Conservation (phyloP, 371 early-diverging fungal genomes). For the Mortierella sp. region DNA sequence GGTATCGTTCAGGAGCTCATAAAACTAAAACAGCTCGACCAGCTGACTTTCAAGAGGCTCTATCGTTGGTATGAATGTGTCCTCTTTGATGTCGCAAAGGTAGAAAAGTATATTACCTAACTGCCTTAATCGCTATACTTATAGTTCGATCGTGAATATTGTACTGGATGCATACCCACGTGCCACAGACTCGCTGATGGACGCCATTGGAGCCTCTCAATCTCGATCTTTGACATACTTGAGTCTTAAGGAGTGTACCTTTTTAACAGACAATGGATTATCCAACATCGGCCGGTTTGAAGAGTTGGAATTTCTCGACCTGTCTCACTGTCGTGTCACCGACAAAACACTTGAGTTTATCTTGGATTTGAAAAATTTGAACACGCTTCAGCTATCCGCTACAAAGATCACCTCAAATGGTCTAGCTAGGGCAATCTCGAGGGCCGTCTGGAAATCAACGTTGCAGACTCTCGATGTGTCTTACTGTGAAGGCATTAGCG, state of each 20-base stretch:
- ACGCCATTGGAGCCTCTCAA: slow-evolving; percentile 35
- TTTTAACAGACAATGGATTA: slow-evolving; percentile 49
- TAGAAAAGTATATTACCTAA: neutral
- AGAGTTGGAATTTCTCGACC: slow-evolving; percentile 44
- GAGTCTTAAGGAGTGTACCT: slow-evolving; percentile 38
- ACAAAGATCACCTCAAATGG: slow-evolving; percentile 47
- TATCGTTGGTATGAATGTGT: slow-evolving; percentile 24
- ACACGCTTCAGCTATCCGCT: slow-evolving; percentile 26
- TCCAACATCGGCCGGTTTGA: slow-evolving; percentile 34
- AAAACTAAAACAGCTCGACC: slow-evolving; percentile 46
- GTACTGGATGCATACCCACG: slow-evolving; percentile 51
- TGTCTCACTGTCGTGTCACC: slow-evolving; percentile 51
- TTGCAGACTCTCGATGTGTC: slow-evolving; percentile 49
- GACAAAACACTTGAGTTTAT: slow-evolving; percentile 42
- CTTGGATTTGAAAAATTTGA: slow-evolving; percentile 24
- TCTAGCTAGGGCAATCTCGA: slow-evolving; percentile 28
- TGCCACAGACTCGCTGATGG: slow-evolving; percentile 52
- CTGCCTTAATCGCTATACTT: neutral
- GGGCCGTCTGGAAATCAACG: slow-evolving; percentile 34
- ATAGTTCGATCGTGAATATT: slow-evolving; percentile 40
- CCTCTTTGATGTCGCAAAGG: neutral
- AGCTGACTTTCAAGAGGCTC: slow-evolving; percentile 37
- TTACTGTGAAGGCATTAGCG: slow-evolving; percentile 35
- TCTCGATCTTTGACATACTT: slow-evolving; percentile 38
- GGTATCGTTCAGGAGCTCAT: slow-evolving; percentile 42